These are phyloP conservation scores for Argentina anserina DNA, from an alignment of 306 rosid species.

Conservation along the genomic window DNA sequence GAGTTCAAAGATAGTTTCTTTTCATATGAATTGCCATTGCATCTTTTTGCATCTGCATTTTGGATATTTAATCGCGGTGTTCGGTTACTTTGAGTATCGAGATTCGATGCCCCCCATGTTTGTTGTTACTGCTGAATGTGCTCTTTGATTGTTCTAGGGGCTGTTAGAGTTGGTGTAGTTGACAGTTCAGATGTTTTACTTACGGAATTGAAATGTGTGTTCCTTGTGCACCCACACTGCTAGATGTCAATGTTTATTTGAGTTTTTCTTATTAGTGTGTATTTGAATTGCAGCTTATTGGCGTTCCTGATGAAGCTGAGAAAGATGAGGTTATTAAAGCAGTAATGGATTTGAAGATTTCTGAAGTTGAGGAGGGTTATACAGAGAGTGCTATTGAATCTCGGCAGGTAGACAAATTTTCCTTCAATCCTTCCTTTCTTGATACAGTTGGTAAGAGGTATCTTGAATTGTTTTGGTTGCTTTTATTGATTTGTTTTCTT, in stretches of 20 bases:
- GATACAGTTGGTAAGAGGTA: not conserved
- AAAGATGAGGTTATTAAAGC: constrained; percentile 92
- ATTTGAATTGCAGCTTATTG: constrained; percentile 67
- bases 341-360: constrained; percentile 61
- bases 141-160: not conserved
- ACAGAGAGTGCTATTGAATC: constrained; percentile 57
- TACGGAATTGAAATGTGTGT: not conserved
- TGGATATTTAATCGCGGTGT: not conserved
- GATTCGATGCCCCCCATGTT: not conserved
- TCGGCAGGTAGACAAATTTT: constrained; percentile 57
- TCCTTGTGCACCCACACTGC: not conserved
- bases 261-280: constrained; percentile 5
- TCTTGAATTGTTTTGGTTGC: not conserved
- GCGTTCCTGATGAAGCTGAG: constrained; percentile 75
- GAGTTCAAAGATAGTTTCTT: not conserved
- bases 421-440: not conserved
- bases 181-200: not conserved
- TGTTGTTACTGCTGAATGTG: not conserved
- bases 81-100: not conserved
- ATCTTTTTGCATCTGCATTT: not conserved
- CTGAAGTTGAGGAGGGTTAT: constrained; percentile 89
- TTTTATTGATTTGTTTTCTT: not conserved
- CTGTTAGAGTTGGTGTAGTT: not conserved
- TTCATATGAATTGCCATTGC: not conserved
- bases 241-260: not conserved